Base-by-base conservation (phyloP, 2,329 filamentous ascomycete species). In the Pseudogymnoascus sp. region DNA sequence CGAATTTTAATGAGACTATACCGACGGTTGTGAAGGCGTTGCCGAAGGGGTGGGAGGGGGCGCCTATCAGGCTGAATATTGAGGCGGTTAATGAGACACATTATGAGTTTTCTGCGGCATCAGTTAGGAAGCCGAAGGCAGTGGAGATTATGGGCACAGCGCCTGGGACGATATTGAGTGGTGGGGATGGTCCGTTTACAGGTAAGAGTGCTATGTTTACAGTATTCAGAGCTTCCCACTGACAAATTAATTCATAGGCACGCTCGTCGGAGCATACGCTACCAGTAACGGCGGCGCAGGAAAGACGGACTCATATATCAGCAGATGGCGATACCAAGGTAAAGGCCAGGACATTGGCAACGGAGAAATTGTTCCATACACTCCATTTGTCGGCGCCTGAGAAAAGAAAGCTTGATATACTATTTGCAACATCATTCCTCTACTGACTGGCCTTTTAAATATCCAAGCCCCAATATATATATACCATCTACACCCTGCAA, bases 261-360 rank as follows among this genome's bases (percentile, higher is more conserved):
- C 77, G 1, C 70, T 84, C 18, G 65, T 84, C 0, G 82, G 81
- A 0, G 75, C 78, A 0, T 84, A 83, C 68, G 78, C 77, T 42
- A 84, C 82, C 3, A 80, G 73, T 28, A 84, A 84, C 66, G 81
- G 80, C 0, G 75, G 75, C 1, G 69, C 74, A 10, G 77, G 75
- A 2, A 74, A 67, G 2, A 76, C 77, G 33, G 74, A 76, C 3
- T 79, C 78, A 2, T 82, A 80, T 68, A 71, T 83, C n/a, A 59
- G 64, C 23, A 62, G 61, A 42, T 66, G 65, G 65, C 47, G 53
- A 10, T 66, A 65, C 42, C n/a, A 60, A 38, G 65, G 60, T 0
- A 37, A 62, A 10, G 63, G 42, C 12, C 63, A 65, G 35, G 47
- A 60, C 5, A 64, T 64, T 37, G 40, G 59, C 12, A 31, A 64